phyloP scores from a whole-genome alignment of 2,329 filamentous ascomycete genomes.

The Cercospora janseana region DNA sequence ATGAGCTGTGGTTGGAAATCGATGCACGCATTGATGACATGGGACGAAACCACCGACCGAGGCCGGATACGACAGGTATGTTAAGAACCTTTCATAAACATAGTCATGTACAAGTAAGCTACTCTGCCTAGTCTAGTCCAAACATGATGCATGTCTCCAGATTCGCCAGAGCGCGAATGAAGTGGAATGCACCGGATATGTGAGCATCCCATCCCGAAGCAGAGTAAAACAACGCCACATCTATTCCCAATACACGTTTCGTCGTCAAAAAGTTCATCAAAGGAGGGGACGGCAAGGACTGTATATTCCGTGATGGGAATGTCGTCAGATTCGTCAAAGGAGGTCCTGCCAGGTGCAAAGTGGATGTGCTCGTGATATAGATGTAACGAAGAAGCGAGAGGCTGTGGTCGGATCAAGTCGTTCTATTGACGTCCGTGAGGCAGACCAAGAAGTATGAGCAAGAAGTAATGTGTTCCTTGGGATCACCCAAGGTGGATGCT shows the following conservation, averaged over 20 bases:
- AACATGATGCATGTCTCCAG: background rate
- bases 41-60: no score
- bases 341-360: constrained; percentile 29
- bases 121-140: background rate
- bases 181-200: background rate
- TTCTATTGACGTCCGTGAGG: constrained; percentile 1
- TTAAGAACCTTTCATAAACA: background rate
- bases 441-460: constrained; percentile 13
- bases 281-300: constrained; percentile 33
- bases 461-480: constrained; percentile 11
- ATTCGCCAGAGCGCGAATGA: background rate
- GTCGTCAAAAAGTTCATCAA: constrained; percentile 26
- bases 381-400: constrained; percentile 16
- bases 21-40: no score
- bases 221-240: constrained; percentile 2
- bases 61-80: no score
- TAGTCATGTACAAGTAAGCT: constrained; percentile 10
- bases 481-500: background rate
- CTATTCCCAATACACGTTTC: constrained; percentile 16
- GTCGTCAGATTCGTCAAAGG: constrained; percentile 26
- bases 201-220: no score
- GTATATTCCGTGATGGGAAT: constrained; percentile 5
- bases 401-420: constrained; percentile 9
- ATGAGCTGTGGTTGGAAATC: no score
- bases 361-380: constrained; percentile 14